These are phyloP conservation scores for Cenococcum geophilum DNA, from an alignment of 495 filamentous ascomycete genomes.

Conservation along the genomic window DNA sequence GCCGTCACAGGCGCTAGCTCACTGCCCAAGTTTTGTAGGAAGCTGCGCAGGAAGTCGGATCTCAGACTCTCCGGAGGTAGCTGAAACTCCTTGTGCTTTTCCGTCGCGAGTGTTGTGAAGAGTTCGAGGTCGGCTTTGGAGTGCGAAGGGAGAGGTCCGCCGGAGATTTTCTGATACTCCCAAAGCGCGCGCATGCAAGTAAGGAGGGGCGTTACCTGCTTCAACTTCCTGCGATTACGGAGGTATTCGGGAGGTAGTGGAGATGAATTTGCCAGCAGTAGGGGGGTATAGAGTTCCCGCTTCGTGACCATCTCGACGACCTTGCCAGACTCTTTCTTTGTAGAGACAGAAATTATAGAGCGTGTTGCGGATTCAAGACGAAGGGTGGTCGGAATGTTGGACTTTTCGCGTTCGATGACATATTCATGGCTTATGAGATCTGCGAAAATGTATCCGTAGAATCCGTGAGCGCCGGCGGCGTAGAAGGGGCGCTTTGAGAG, in stretches of 20 bases:
- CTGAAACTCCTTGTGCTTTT: conserved; percentile 67
- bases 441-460: conserved; percentile 92
- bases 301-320: conserved; percentile 87
- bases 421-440: conserved; percentile 86
- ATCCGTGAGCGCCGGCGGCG: conserved; percentile 76
- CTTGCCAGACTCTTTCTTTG: conserved; percentile 66
- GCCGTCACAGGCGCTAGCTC: conserved; percentile 86
- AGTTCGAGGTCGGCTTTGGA: conserved; percentile 48
- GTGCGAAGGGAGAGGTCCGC: conserved; percentile 50
- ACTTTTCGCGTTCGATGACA: conserved; percentile 74
- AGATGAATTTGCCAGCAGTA: conserved; percentile 70
- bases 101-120: conserved; percentile 67
- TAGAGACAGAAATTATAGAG: conserved; percentile 61
- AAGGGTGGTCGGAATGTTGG: conserved; percentile 60
- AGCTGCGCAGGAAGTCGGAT: conserved; percentile 72
- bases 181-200: conserved; percentile 77
- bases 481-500: conserved; percentile 75
- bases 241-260: conserved; percentile 64
- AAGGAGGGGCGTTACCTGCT: conserved; percentile 71
- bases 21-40: conserved; percentile 71
- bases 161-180: conserved; percentile 59
- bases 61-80: conserved; percentile 70
- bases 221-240: conserved; percentile 57
- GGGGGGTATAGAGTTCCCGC: conserved; percentile 77
- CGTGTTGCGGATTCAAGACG: conserved; percentile 71